These are phyloP conservation scores for Pinus taeda DNA, from an alignment of 75 land plant species.

Conservation along the genomic window DNA sequence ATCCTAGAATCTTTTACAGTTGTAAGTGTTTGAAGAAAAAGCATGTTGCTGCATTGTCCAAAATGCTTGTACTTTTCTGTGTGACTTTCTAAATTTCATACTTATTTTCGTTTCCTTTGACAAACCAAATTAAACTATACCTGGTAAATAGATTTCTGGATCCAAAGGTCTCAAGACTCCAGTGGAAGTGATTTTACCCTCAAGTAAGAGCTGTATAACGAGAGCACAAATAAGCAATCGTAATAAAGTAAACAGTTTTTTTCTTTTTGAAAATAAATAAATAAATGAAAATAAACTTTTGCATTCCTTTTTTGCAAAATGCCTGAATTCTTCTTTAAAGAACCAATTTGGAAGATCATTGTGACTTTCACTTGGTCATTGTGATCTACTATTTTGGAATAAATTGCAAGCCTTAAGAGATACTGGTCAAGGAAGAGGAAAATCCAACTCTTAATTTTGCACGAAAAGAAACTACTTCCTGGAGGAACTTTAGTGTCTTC, in stretches of 20 bases:
- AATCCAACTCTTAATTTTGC: not conserved
- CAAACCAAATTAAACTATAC: constrained; percentile 26
- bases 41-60: not conserved
- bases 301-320: not conserved
- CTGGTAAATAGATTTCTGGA: constrained; percentile 84
- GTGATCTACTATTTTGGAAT: not conserved
- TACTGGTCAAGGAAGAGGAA: not conserved
- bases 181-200: constrained; percentile 55
- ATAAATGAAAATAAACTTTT: not conserved
- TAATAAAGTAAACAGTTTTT: not conserved
- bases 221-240: not conserved
- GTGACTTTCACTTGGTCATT: not conserved
- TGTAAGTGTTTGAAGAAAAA: not conserved
- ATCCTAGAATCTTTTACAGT: not conserved
- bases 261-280: no score
- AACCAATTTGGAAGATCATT: not conserved
- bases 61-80: not conserved
- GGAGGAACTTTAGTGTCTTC: not conserved
- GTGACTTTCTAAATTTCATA: not conserved
- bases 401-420: not conserved
- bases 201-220: constrained; percentile 64
- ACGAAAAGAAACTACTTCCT: not conserved
- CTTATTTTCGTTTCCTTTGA: not conserved
- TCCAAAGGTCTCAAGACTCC: constrained; percentile 85
- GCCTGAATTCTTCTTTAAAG: not conserved